Evolutionary conservation across 1,284 basidiomycete genomes (phyloP).

Genomic region (Xerocomus amazonicus): DNA sequence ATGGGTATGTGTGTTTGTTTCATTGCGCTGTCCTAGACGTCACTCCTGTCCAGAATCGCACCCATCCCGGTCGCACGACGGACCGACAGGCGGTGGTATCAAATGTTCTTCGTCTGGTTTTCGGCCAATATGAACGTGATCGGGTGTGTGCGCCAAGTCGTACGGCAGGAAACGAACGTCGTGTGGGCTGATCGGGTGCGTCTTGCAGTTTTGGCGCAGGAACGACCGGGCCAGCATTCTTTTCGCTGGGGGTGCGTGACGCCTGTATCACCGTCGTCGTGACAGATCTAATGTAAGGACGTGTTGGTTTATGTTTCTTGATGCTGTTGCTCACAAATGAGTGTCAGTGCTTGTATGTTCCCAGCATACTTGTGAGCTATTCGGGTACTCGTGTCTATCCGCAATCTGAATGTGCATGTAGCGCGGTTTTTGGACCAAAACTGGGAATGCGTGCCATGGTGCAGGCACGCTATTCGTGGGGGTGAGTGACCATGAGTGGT

Average conservation of each 20-base stretch:
- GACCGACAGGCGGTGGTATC: constrained; percentile 52
- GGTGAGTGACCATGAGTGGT: constrained; percentile 26
- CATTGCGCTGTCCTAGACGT: neutral
- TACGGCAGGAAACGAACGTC: neutral
- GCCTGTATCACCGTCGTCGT: constrained; percentile 51
- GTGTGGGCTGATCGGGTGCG: neutral
- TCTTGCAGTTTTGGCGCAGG: constrained; percentile 47
- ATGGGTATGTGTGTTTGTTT: constrained; percentile 32
- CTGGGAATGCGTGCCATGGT: constrained; percentile 64
- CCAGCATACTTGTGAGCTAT: constrained; percentile 55
- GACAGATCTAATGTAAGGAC: constrained; percentile 52
- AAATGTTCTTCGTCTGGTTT: constrained; percentile 68
- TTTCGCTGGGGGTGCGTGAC: constrained; percentile 50
- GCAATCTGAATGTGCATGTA: constrained; percentile 21
- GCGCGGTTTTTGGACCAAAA: constrained; percentile 58
- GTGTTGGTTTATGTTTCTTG: neutral
- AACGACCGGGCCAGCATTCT: constrained; percentile 59
- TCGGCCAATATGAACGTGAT: constrained; percentile 61
- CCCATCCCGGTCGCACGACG: constrained; percentile 47
- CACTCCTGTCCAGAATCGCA: constrained; percentile 41
- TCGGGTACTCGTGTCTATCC: neutral
- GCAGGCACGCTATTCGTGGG: constrained; percentile 55
- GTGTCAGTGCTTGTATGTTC: constrained; percentile 29
- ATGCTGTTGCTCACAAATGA: neutral
- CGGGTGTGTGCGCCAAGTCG: constrained; percentile 34